Evolutionary conservation across 225 moss, liverwort and hornwort species (phyloP), one percentile per base, ranked within the genome.

Genomic region (Asterella californica): DNA sequence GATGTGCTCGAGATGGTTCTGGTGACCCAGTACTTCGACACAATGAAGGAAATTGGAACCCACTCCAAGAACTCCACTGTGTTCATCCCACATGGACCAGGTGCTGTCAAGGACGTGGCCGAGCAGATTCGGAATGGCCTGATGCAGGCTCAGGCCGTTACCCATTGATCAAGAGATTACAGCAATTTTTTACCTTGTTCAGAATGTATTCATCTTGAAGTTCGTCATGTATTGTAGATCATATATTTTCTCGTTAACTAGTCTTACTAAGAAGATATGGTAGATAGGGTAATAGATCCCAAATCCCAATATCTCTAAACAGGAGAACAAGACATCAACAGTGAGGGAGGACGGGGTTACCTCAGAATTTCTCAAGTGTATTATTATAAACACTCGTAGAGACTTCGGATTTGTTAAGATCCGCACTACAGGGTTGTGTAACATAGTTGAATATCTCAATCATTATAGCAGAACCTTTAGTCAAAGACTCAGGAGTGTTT

Each of bases 1-100:
- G 94, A 94, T 81, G 94, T 94, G 34, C 90, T 94, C 83, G 94
- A 94, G 70, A 91, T 94, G 94, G 92, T 94, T 36, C 80, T 94
- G 54, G 81, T 94, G 21, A 94, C 94, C 4, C 94, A 94, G 81
- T 94, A 94, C 81, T 94, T 94, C 76, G 94, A 94, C 81, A 94
- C 94, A 1, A 90, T 94, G 94, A 90, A 83, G 79, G 94, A 94
- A 27, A 94, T 94, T 37, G 94, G 94, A 73, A 63, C 90, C 18
- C 89, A 86, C 50, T 92, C 92, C 30, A 94, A 92, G 90, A 94
- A 94, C 61, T 92, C 94, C 2, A 94, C 94, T 0, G 90, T 94
- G 10, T 94, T 94, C 79, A 92, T 94, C 65, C 94, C 94, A 66
- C 94, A 94, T 38, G 94, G 94, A 61, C 92, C 92, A 15, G 94